Evolutionary conservation across 2,329 filamentous ascomycete species (phyloP), one percentile per base, ranked within the genome.

Genomic region (Hymenoscyphus occultus): DNA sequence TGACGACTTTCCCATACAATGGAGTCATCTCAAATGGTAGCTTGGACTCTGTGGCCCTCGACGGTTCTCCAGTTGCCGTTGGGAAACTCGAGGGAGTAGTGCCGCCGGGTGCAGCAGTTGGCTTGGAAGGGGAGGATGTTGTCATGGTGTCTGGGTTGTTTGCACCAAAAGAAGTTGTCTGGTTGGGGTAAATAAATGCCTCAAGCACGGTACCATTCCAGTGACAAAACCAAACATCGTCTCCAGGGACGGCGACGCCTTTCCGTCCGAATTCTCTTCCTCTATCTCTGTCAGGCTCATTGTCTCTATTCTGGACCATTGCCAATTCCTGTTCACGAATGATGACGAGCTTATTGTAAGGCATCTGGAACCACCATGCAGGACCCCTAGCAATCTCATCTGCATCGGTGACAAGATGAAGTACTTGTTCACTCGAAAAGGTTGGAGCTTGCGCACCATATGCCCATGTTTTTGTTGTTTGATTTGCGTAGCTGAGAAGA

Each of bases 121-220:
- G 14, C 40, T 61, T 62, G 28, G 65, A 48, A 45, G 54, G 35
- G 14, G 56, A 39, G 2, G 67, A 61, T n/a, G 65, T 42, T 28
- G 56, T n/a, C 32, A 57, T 19, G n/a, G 60, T 48, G 19, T 28
- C 12, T 42, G 62, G 59, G 28, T 61, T 62, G 19, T 54, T 54
- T 54, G 48, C 48, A 12, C 65, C 84, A 78, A 73, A 64, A 48
- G 64, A 65, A 42, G 69, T 74, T 5, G 70, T 73, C 19, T 72
- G 68, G 62, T 84, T 81, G 62, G 86, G 79, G 71, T 89, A 91
- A 58, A 91, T 82, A 75, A 89, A 90, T 45, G 85, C 84, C 74
- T 90, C 88, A 60, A 90, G 80, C 62, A 86, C 80, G 0, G 88
- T 90, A 14, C 80, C 78, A 72, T 90, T 90, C 86, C 87, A 91